phyloP scores from a whole-genome alignment of 306 rosid genomes.

The Mimosa bimucronata region DNA sequence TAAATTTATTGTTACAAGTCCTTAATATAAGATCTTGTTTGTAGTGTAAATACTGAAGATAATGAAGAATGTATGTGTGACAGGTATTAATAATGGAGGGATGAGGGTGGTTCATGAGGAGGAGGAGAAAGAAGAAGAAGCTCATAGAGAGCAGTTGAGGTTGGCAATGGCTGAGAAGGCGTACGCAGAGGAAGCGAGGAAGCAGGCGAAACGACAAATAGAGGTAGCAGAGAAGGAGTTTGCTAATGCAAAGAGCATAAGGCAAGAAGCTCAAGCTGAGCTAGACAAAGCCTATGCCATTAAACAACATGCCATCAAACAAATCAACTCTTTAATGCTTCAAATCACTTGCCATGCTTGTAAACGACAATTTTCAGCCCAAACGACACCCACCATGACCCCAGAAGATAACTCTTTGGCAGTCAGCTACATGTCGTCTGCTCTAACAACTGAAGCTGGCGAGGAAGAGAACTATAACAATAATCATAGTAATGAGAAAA shows the following conservation, averaged over 20 bases:
- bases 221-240: conserved; percentile 85
- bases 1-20: not conserved
- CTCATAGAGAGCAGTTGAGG: conserved; percentile 56
- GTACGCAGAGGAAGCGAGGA: conserved; percentile 84
- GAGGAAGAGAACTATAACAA: conserved; percentile 46
- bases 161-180: conserved; percentile 81
- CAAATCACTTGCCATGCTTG: conserved; percentile 91
- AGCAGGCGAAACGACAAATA: conserved; percentile 71
- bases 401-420: conserved; percentile 56
- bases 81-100: not conserved
- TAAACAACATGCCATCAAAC: conserved; percentile 74
- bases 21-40: too few relatives aligned
- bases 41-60: not conserved
- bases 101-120: conserved; percentile 46
- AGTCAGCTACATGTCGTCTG: conserved; percentile 71
- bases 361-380: conserved; percentile 60
- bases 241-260: conserved; percentile 76
- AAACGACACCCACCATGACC: not conserved
- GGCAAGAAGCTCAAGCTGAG: conserved; percentile 83
- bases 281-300: conserved; percentile 74
- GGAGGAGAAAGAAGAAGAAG: conserved; percentile 53
- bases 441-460: conserved; percentile 58
- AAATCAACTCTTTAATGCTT: conserved; percentile 74
- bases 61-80: not conserved
- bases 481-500: conserved; percentile 28